Conservation (phyloP, 1,284 basidiomycete species). For the Rhizopogon hawkerae region DNA sequence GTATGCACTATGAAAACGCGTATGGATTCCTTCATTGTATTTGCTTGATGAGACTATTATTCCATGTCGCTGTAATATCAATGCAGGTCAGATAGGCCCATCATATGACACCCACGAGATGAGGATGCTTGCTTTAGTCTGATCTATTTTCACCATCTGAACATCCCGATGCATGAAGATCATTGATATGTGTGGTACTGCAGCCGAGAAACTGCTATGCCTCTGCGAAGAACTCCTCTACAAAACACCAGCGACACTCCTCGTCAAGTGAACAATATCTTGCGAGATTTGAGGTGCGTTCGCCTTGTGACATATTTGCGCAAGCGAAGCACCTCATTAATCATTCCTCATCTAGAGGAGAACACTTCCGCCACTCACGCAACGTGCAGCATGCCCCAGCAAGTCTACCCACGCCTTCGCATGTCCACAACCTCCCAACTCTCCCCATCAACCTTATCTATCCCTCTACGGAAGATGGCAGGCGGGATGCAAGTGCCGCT, state of each 20-base stretch:
- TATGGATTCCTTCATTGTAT: constrained; percentile 13
- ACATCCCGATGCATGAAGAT: neutral
- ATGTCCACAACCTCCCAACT: constrained; percentile 31
- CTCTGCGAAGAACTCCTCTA: constrained; percentile 5
- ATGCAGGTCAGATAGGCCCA: neutral
- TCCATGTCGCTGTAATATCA: neutral
- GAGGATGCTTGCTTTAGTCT: neutral
- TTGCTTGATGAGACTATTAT: neutral
- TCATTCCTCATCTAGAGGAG: constrained; percentile 38
- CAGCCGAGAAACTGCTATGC: neutral
- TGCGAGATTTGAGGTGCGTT: constrained; percentile 29
- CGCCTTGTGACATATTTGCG: neutral
- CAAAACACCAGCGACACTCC: constrained; percentile 5
- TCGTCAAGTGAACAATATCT: constrained; percentile 37
- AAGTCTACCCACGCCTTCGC: constrained; percentile 24
- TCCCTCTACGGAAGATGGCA: constrained; percentile 11
- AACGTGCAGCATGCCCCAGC: constrained; percentile 40
- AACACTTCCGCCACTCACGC: constrained; percentile 56
- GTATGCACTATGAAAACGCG: constrained; percentile 24
- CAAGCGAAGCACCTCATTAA: neutral
- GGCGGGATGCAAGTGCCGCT: constrained; percentile 7
- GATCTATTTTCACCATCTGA: neutral
- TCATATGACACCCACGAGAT: constrained; percentile 3
- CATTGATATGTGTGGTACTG: neutral
- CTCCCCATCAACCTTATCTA: constrained; percentile 33